Evolutionary conservation across 2,329 filamentous ascomycete species (phyloP), one percentile per base, ranked within the genome.

Genomic region (Akanthomyces lecanii): DNA sequence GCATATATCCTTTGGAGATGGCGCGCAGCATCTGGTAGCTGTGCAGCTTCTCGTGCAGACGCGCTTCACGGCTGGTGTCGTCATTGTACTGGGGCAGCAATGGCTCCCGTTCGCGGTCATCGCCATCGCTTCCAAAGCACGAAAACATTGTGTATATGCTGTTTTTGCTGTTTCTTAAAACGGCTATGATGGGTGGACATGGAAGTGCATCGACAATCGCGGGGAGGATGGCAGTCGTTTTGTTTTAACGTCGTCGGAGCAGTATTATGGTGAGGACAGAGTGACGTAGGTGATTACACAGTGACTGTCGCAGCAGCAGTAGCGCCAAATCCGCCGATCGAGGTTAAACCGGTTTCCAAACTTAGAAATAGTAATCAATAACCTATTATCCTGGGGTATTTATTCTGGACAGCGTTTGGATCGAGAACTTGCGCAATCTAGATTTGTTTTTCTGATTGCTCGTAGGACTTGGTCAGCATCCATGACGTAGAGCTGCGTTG

Each of bases 1-100:
- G 94, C 89, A 98, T 93, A 76, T 88, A 97, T 6, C 94, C 94
- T 70, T 91, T 85, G 1, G 85, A 85, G 11, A 97, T 74, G 61
- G 94, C 94, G 60, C 90, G 85, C 33, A 92, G 73, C 89, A 97
- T 96, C 80, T 97, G 92, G 73, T 97, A 97, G 30, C 89, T 89
- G 77, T 97, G 94, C 65, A 98, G 84, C 81, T 97, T 97, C 75
- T 94, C 87, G 71, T 94, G 91, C 64, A 96, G 82, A 69, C 87
- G 82, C 54, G 87, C 82, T 81, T 97, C 91, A 61, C 93, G 79
- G 38, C 81, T 78, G 1, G 93, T 96, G 70, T 95, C 91, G 74
- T 96, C 89, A 70, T 87, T 81, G 80, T 95, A 95, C 70, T 87
- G 88, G 63, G 92, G 90, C 55, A 97, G 86, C 63, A 97, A 82